Evolutionary conservation across 176 grass and related monocot genomes (phyloP).

Genomic region (Poa pratensis): DNA sequence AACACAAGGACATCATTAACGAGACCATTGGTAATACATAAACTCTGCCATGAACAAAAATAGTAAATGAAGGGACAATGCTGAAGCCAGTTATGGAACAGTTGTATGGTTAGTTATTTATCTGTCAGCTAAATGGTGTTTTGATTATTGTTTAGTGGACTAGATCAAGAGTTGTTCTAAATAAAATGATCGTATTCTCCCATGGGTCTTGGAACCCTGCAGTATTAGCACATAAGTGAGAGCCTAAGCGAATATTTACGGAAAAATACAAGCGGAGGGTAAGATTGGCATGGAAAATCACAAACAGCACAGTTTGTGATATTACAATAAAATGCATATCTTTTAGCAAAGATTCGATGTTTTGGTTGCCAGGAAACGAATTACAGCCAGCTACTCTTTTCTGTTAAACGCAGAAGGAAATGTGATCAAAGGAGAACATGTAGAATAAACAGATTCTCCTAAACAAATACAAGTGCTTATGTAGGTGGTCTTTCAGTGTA

Average conservation of each 20-base stretch:
- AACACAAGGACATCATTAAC: background rate
- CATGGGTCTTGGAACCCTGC: background rate
- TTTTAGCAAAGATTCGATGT: background rate
- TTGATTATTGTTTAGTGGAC: background rate
- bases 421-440: background rate
- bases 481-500: background rate
- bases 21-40: background rate
- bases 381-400: background rate
- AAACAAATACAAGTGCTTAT: slow-evolving; percentile 11
- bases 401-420: background rate
- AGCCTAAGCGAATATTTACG: background rate
- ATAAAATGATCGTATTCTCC: background rate
- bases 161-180: slow-evolving; percentile 23
- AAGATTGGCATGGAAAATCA: background rate
- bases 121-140: background rate
- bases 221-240: background rate
- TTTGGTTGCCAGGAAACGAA: background rate
- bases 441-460: background rate
- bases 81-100: slow-evolving; percentile 1
- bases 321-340: background rate
- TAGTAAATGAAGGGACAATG: background rate
- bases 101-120: background rate
- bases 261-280: background rate
- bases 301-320: background rate
- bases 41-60: background rate